phyloP scores from a whole-genome alignment of 768 basidiomycete species.

The Trametopsis cervina region DNA sequence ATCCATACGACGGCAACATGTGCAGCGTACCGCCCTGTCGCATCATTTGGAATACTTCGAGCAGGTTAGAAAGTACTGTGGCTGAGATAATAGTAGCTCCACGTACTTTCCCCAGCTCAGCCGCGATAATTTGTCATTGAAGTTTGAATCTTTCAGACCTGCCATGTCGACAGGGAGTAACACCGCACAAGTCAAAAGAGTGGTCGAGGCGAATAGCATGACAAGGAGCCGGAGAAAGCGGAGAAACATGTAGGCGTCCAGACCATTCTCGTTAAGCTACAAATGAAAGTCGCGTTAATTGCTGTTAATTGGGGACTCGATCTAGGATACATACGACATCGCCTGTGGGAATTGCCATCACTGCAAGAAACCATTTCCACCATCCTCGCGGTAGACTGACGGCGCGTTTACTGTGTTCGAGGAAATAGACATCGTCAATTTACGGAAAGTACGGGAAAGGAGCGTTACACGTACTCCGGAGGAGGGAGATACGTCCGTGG shows the following conservation, averaged over 20 bases:
- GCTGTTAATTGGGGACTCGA: background rate
- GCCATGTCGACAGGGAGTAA: slow-evolving; percentile 51
- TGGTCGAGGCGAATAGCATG: slow-evolving; percentile 54
- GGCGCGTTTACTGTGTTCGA: slow-evolving; percentile 34
- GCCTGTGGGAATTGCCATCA: slow-evolving; percentile 33
- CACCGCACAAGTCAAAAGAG: slow-evolving; percentile 51
- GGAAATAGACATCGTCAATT: too few species aligned
- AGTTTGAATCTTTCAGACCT: slow-evolving; percentile 28
- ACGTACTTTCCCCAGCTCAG: slow-evolving; percentile 48
- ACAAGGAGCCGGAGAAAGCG: slow-evolving; percentile 52
- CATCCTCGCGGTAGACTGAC: slow-evolving; percentile 34
- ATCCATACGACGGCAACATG: slow-evolving; percentile 50
- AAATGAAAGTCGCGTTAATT: background rate
- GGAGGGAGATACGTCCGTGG: slow-evolving; percentile 59
- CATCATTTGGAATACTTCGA: slow-evolving; percentile 13
- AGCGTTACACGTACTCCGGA: slow-evolving; percentile 37
- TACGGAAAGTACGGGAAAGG: background rate
- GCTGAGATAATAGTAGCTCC: background rate
- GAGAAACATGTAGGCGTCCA: slow-evolving; percentile 54
- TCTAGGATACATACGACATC: slow-evolving; percentile 36
- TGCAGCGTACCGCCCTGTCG: slow-evolving; percentile 41
- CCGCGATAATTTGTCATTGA: slow-evolving; percentile 29
- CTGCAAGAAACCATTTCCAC: slow-evolving; percentile 47
- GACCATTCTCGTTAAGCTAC: slow-evolving; percentile 52
- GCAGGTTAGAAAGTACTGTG: background rate